Conservation (phyloP, 129 eudicot genomes). For the Rutidosis leptorrhynchoides region DNA sequence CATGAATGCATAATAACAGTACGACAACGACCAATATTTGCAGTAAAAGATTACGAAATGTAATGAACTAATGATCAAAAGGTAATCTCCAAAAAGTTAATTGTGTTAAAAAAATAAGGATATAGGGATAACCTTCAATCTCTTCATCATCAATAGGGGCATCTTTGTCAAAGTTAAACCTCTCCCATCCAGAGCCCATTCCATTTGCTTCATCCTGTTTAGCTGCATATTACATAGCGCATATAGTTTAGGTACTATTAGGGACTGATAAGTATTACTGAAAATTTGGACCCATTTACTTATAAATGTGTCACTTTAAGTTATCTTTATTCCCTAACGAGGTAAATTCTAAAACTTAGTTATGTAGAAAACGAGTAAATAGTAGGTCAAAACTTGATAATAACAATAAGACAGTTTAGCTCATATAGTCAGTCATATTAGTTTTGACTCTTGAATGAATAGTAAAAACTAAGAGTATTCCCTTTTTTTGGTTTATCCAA, state of each 20-base stretch:
- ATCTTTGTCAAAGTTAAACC: constrained; percentile 91
- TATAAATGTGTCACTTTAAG: neutral
- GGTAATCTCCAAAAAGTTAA: constrained; percentile 5
- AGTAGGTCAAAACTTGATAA: neutral
- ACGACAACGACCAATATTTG: neutral
- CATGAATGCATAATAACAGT: constrained; percentile 1
- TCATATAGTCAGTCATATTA: too few species aligned
- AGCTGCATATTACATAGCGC: constrained; percentile 43
- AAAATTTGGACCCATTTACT: neutral
- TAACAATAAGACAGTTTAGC: neutral
- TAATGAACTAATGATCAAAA: constrained; percentile 1
- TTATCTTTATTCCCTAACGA: neutral
- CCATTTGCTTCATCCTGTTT: constrained; percentile 66
- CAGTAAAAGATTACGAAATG: neutral
- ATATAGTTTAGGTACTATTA: neutral
- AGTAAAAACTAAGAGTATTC: neutral
- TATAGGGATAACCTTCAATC: constrained; percentile 60
- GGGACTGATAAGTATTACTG: neutral
- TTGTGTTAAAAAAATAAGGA: neutral
- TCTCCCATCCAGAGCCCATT: constrained; percentile 90
- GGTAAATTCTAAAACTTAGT: neutral
- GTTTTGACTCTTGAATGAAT: neutral
- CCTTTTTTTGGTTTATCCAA: neutral
- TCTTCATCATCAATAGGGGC: constrained; percentile 96
- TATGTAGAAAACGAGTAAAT: neutral